Evolutionary conservation across 768 basidiomycete genomes (phyloP), one percentile per base, ranked within the genome.

Genomic region (Pholiota molesta): DNA sequence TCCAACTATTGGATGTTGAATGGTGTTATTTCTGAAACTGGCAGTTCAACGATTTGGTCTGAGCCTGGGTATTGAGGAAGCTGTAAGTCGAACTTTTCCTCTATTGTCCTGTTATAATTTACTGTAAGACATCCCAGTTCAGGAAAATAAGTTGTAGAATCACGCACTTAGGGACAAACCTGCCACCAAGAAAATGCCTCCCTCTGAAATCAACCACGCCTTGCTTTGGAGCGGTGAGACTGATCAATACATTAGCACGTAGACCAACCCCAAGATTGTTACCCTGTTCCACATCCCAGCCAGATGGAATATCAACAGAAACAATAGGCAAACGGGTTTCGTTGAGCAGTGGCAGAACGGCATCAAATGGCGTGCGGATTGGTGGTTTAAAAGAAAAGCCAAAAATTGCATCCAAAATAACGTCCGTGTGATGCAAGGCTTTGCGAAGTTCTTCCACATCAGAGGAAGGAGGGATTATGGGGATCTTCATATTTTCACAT

Each of bases 301-400:
- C 97, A 1, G 91, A 94, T 0, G 97, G 97, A 52, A 99, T 95
- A 74, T 99, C 97, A 3, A 99, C 91, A 2, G 92, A 94, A 28
- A 99, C 85, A 69, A 98, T 91, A 0, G 97, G 96, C 14, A 93
- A 79, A 7, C 79, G 73, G 4, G 89, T 87, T 16, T 80, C 70
- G 1, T 83, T 78, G 47, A 97, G 76, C 7, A 92, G 78, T 8
- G 83, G 80, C 1, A 99, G 82, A 40, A 89, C 89, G 0, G 76
- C 70, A 67, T 94, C 88, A 75, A 99, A 99, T 0, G 97, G 97
- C 8, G 89, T 75, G 11, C 97, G 90, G 5, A 95, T 83, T 37
- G 97, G 96, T 0, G 91, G 90, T 61, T 90, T 82, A 85, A 99
- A 99, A 1, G 96, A 98, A 79, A 99, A 99, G 5, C 97, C 97